A percentile compares a stretch with the other conserved stretches of the same genome.
phyloP scores from a whole-genome alignment of 73 alveolate genomes.

The Diophrys appendiculata region DNA sequence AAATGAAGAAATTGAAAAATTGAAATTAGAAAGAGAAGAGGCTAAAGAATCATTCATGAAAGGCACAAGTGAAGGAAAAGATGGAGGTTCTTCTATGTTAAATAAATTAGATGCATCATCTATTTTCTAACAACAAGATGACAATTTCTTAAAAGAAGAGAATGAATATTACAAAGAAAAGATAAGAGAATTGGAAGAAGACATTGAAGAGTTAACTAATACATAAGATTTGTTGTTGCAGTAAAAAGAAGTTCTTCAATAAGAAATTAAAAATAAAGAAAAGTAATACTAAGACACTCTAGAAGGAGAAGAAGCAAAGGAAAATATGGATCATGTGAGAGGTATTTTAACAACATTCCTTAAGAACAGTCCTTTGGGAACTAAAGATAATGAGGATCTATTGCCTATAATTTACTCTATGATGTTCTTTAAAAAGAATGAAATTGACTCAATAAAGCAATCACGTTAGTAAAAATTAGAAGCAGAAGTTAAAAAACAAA shows the following conservation, averaged over 20 bases:
- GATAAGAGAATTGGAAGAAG: neutral
- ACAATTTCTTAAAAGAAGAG: neutral
- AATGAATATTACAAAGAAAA: neutral
- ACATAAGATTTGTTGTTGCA: neutral
- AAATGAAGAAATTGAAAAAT: neutral
- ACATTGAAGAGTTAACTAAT: neutral
- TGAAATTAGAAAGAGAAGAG: slow-evolving; percentile 1
- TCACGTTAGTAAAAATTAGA: slow-evolving; percentile 16
- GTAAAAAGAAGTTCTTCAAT: neutral
- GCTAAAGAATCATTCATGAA: neutral
- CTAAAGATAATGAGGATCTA: slow-evolving; percentile 31
- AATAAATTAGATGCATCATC: neutral
- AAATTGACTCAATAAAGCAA: neutral
- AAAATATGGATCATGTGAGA: slow-evolving; percentile 5
- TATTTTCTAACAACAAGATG: neutral
- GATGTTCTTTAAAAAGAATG: slow-evolving; percentile 9
- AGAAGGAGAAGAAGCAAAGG: neutral
- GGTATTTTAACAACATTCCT: slow-evolving; percentile 9
- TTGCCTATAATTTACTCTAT: slow-evolving; percentile 23
- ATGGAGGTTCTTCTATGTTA: neutral
- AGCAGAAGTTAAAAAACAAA: neutral
- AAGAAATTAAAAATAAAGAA: neutral
- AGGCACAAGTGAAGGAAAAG: neutral
- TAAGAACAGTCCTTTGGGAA: slow-evolving; percentile 5
- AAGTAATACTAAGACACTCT: neutral